A percentile compares a stretch with the other conserved stretches of the same genome.
Conservation (phyloP, 495 filamentous ascomycete genomes). For the Peziza echinospora region DNA sequence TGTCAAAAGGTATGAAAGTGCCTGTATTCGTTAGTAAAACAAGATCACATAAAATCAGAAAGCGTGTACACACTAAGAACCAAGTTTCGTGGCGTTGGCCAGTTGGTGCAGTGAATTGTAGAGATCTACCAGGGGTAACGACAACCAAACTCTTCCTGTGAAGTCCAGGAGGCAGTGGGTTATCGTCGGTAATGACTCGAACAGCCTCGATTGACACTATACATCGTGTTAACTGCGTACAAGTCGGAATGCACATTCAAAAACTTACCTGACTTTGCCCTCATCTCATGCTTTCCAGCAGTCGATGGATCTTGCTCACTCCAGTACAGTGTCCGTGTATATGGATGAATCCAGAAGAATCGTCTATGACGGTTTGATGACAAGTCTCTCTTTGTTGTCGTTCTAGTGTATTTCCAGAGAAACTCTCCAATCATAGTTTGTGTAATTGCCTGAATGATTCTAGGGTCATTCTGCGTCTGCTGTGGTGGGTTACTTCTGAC, state of each 20-base stretch:
- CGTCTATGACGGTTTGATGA: slow-evolving; percentile 74
- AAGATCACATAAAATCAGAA: too few species aligned
- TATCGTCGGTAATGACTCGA: slow-evolving; percentile 83
- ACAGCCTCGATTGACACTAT: slow-evolving; percentile 87
- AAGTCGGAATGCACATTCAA: neutral
- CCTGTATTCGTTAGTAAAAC: too few species aligned
- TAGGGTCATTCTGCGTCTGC: slow-evolving; percentile 40
- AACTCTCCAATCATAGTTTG: slow-evolving; percentile 99
- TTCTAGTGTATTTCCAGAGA: slow-evolving; percentile 96
- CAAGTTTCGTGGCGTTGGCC: slow-evolving; percentile 90
- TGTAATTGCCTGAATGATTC: slow-evolving; percentile 98
- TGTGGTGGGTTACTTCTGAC: slow-evolving; percentile 28
- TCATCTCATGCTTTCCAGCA: slow-evolving; percentile 53
- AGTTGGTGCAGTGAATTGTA: slow-evolving; percentile 87
- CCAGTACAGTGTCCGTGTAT: slow-evolving; percentile 94
- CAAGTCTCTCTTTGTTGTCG: slow-evolving; percentile 62
- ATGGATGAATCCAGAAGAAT: slow-evolving; percentile 98
- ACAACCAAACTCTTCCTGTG: slow-evolving; percentile 84
- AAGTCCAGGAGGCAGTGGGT: slow-evolving; percentile 81
- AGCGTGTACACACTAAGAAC: slow-evolving; percentile 45
- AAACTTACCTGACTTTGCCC: slow-evolving; percentile 38
- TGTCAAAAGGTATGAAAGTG: slow-evolving; percentile 75
- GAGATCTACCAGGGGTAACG: slow-evolving; percentile 62
- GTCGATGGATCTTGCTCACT: slow-evolving; percentile 68
- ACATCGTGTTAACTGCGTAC: neutral